These are phyloP conservation scores for Tremellales sp. DNA, from an alignment of 1,284 basidiomycete genomes.

Conservation along the genomic window DNA sequence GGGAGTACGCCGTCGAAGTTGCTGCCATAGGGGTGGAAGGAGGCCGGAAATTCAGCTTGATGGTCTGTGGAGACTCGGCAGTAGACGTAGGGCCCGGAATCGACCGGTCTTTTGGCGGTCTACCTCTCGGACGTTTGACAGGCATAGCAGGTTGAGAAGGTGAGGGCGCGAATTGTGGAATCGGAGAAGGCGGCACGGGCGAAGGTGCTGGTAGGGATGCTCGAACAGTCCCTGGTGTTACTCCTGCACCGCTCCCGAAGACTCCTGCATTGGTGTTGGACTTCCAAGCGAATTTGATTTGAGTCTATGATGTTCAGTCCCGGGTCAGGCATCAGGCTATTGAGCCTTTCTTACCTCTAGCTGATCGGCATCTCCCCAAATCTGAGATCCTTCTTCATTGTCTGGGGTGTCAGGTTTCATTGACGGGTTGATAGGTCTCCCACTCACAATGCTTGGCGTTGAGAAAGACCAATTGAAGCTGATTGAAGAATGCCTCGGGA, in stretches of 20 bases:
- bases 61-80: not conserved
- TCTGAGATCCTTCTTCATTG: slow-evolving; percentile 42
- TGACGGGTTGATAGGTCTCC: not conserved
- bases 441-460: slow-evolving; percentile 48
- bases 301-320: slow-evolving; percentile 19
- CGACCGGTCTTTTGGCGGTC: too few relatives aligned
- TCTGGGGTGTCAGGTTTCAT: slow-evolving; percentile 20
- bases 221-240: not conserved
- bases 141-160: not conserved
- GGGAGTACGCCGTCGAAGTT: too few relatives aligned
- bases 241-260: too few relatives aligned
- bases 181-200: too few relatives aligned
- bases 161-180: not conserved
- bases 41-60: not conserved
- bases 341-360: too few relatives aligned
- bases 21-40: not conserved
- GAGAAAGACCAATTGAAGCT: slow-evolving; percentile 46
- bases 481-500: slow-evolving; percentile 43
- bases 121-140: too few relatives aligned
- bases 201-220: not conserved
- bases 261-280: slow-evolving; percentile 12
- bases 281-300: slow-evolving; percentile 32
- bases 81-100: too few relatives aligned
- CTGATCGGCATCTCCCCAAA: slow-evolving; percentile 40
- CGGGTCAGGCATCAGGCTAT: not conserved